These are phyloP conservation scores for Trichoderma reesei DNA, from an alignment of 495 filamentous ascomycete genomes.

Conservation along the genomic window DNA sequence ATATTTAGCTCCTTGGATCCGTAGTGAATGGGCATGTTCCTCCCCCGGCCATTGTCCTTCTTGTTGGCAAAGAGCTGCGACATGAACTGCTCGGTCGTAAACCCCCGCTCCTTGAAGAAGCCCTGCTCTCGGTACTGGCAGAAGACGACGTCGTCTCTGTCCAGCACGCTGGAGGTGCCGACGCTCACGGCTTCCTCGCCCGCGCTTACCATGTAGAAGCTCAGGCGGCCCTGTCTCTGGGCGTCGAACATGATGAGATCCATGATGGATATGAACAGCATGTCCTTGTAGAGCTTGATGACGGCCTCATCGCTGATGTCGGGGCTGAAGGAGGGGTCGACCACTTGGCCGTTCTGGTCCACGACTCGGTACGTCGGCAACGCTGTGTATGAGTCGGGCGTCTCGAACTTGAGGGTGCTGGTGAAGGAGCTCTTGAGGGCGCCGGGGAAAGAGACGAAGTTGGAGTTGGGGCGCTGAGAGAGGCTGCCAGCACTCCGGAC, in stretches of 20 bases:
- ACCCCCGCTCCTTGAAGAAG: constrained; percentile 82
- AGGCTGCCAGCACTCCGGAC: constrained; percentile 27
- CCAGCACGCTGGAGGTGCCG: constrained; percentile 72
- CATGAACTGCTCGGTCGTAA: constrained; percentile 83
- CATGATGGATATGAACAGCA: constrained; percentile 78
- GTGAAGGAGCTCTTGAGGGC: constrained; percentile 91
- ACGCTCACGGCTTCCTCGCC: constrained; percentile 94
- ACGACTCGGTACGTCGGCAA: constrained; percentile 83
- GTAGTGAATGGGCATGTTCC: constrained; percentile 98
- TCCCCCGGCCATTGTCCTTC: constrained; percentile 69
- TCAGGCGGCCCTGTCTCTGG: constrained; percentile 67
- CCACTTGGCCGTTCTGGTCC: constrained; percentile 68
- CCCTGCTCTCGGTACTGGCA: constrained; percentile 93
- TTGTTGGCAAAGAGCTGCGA: constrained; percentile 85
- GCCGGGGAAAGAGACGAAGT: constrained; percentile 81
- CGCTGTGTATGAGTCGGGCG: constrained; percentile 54
- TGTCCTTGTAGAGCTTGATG: constrained; percentile 50
- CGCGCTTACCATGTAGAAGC: constrained; percentile 96
- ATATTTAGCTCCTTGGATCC: constrained; percentile 74
- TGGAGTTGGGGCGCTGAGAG: constrained; percentile 60
- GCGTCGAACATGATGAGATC: constrained; percentile 91
- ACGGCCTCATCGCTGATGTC: constrained; percentile 62
- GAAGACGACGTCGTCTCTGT: constrained; percentile 80
- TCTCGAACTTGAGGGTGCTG: constrained; percentile 61
- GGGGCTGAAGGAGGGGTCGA: constrained; percentile 56